A percentile compares a stretch with the other conserved stretches of the same genome.
Conservation (phyloP, 2,329 filamentous ascomycete genomes). For the Pseudocercospora fijiensis region DNA sequence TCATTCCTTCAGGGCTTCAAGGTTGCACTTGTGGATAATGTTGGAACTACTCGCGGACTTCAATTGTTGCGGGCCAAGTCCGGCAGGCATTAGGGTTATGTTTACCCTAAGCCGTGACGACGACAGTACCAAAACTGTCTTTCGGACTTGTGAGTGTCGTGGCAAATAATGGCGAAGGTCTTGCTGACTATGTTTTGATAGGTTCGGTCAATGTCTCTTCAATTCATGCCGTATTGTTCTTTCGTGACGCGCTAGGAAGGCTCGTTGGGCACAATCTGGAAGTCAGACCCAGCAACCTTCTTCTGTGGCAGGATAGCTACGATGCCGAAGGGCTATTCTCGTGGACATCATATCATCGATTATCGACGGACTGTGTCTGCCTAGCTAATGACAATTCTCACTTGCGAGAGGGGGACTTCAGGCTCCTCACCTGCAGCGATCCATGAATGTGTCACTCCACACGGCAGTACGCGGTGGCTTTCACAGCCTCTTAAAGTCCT, state of each 20-base stretch:
- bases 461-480: background rate
- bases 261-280: too few species aligned
- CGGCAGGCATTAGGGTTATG: background rate
- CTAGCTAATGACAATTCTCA: too few species aligned
- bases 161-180: background rate
- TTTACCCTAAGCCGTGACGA: background rate
- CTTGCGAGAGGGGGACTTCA: background rate
- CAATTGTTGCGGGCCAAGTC: background rate
- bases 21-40: background rate
- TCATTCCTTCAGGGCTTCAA: background rate
- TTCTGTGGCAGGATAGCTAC: too few species aligned
- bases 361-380: too few species aligned
- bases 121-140: background rate
- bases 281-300: too few species aligned
- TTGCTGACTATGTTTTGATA: background rate
- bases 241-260: too few species aligned
- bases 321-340: too few species aligned
- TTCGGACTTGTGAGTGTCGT: background rate
- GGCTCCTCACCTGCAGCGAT: background rate
- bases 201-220: too few species aligned
- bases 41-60: background rate
- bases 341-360: too few species aligned
- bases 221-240: too few species aligned
- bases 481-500: background rate
- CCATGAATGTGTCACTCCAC: background rate